These are phyloP conservation scores for Vigna reflexopilosa DNA, from an alignment of 306 rosid species.

Conservation along the genomic window DNA sequence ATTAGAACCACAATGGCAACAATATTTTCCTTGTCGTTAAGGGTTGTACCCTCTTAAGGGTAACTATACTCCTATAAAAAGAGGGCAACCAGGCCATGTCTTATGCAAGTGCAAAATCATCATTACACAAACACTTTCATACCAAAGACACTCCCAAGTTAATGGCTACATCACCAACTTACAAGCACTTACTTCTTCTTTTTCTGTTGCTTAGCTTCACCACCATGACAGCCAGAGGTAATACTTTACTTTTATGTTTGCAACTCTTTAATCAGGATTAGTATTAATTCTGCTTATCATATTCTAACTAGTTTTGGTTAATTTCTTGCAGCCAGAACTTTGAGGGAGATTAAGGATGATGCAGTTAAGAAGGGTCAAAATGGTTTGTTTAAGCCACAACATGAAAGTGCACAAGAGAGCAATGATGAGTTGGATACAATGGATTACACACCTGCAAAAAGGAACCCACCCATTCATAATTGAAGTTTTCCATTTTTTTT, in stretches of 20 bases:
- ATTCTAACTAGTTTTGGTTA: slow-evolving; percentile 22
- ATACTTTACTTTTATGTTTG: background rate
- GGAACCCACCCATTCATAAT: slow-evolving; percentile 94
- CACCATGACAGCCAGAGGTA: slow-evolving; percentile 52
- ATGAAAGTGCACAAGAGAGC: slow-evolving; percentile 46
- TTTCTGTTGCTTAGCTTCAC: slow-evolving; percentile 48
- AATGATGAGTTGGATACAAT: slow-evolving; percentile 63
- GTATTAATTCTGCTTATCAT: background rate
- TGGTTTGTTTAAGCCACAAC: slow-evolving; percentile 39
- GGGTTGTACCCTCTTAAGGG: slow-evolving; percentile 20
- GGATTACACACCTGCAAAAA: slow-evolving; percentile 87
- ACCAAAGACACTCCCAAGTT: background rate
- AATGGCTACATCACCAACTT: slow-evolving; percentile 44
- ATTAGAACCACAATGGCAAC: slow-evolving; percentile 48
- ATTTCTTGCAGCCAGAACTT: slow-evolving; percentile 53
- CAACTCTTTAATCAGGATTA: too few relatives aligned
- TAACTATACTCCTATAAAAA: slow-evolving; percentile 50
- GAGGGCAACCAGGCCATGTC: slow-evolving; percentile 18
- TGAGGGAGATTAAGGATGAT: slow-evolving; percentile 43
- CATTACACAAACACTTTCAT: background rate
- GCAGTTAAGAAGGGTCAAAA: slow-evolving; percentile 36
- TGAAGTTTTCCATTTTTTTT: slow-evolving; percentile 11
- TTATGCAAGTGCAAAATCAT: slow-evolving; percentile 36
- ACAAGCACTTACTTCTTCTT: slow-evolving; percentile 46
- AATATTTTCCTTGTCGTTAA: slow-evolving; percentile 43